Evolutionary conservation across 805 yeast genomes (phyloP).

Genomic region (Starmera pachycereana): DNA sequence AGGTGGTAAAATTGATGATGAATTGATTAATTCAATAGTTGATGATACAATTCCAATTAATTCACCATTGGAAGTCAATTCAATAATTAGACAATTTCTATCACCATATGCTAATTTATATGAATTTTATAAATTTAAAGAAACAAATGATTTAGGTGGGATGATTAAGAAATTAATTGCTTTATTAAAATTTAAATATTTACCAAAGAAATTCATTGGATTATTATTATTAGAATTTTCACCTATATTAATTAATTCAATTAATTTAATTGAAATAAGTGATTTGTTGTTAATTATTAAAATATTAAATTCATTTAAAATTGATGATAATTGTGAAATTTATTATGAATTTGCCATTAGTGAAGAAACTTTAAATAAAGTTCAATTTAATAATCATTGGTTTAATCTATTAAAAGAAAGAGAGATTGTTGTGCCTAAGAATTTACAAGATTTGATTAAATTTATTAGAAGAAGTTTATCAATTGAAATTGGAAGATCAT

Average conservation of each 20-base stretch:
- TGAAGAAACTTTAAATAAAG: background rate
- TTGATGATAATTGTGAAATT: conserved; percentile 9
- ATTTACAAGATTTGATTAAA: conserved; percentile 8
- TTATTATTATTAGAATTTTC: conserved; percentile 37
- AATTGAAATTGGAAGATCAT: conserved; percentile 15
- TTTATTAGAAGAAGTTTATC: conserved; percentile 15
- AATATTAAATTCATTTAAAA: conserved; percentile 13
- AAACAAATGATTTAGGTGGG: conserved; percentile 16
- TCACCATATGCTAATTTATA: conserved; percentile 62
- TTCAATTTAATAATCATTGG: conserved; percentile 9
- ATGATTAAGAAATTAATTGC: conserved; percentile 24
- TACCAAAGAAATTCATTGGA: conserved; percentile 42
- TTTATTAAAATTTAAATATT: conserved; percentile 38
- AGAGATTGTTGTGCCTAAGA: conserved; percentile 10
- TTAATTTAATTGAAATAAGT: conserved; percentile 11
- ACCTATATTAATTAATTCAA: conserved; percentile 26
- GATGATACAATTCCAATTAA: conserved; percentile 23
- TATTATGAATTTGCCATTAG: conserved; percentile 12
- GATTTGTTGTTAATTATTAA: conserved; percentile 13
- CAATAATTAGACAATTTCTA: conserved; percentile 55
- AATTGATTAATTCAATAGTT: conserved; percentile 40
- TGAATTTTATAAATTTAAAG: conserved; percentile 32
- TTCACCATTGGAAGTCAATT: conserved; percentile 27
- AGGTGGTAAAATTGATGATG: conserved; percentile 46
- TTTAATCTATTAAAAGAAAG: conserved; percentile 9